These are phyloP conservation scores for Aspergillus oerlinghausenensis DNA, from an alignment of 2,329 filamentous ascomycete genomes.

Conservation along the genomic window DNA sequence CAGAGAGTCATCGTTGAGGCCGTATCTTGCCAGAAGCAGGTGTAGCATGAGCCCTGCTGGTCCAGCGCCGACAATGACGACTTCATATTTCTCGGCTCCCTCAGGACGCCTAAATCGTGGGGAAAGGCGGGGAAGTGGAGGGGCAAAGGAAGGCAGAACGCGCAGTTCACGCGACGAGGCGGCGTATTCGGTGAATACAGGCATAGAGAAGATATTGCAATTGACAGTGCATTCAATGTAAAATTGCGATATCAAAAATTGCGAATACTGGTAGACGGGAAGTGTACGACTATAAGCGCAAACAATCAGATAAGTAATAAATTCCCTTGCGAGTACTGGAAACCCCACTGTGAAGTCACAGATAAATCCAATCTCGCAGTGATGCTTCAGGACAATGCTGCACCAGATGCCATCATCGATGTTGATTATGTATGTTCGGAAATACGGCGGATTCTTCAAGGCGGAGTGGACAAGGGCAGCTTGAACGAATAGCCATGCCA, in stretches of 20 bases:
- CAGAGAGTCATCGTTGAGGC: slow-evolving; percentile 37
- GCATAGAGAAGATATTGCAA: slow-evolving; percentile 22
- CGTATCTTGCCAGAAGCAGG: slow-evolving; percentile 42
- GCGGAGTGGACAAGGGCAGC: background rate
- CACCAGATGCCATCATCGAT: background rate
- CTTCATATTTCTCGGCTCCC: slow-evolving; percentile 36
- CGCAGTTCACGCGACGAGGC: slow-evolving; percentile 35
- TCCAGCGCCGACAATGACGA: slow-evolving; percentile 40
- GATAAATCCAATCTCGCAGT: background rate
- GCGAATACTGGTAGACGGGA: background rate
- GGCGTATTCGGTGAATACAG: slow-evolving; percentile 37
- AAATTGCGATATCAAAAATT: background rate
- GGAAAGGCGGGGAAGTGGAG: slow-evolving; percentile 34
- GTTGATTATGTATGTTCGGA: background rate
- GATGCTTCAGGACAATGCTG: background rate
- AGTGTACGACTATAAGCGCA: background rate
- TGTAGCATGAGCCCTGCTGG: slow-evolving; percentile 42
- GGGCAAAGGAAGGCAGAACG: slow-evolving; percentile 37
- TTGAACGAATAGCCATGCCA: background rate
- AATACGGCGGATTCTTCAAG: background rate
- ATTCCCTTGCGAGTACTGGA: background rate
- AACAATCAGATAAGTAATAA: background rate
- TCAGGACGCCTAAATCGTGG: slow-evolving; percentile 13
- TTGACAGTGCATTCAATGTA: background rate
- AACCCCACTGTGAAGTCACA: background rate